A percentile compares a stretch with the other conserved stretches of the same genome.
These are phyloP conservation scores for Pseudognaphalium luteoalbum DNA, from an alignment of 129 eudicot species.

Conservation along the genomic window DNA sequence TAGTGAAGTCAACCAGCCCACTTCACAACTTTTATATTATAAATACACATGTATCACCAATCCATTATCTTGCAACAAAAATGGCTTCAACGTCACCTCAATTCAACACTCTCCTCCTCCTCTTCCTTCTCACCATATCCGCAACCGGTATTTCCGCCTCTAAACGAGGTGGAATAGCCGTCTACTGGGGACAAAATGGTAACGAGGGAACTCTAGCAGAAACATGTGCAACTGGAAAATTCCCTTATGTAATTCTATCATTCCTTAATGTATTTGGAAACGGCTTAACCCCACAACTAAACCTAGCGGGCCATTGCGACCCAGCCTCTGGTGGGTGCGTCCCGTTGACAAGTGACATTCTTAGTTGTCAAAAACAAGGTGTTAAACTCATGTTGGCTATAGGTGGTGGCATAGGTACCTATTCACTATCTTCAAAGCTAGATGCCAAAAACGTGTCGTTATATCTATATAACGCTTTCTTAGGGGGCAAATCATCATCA, in stretches of 20 bases:
- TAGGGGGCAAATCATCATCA: slow-evolving; percentile 55
- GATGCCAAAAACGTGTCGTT: slow-evolving; percentile 56
- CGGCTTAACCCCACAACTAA: slow-evolving; percentile 57
- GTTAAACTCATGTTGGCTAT: slow-evolving; percentile 69
- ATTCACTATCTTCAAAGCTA: slow-evolving; percentile 47
- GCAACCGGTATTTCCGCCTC: slow-evolving; percentile 14
- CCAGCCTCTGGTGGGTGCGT: slow-evolving; percentile 53
- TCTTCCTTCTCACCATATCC: slow-evolving; percentile 25
- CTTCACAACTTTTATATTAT: slow-evolving; percentile 24
- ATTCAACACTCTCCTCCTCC: slow-evolving; percentile 27
- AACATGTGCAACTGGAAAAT: slow-evolving; percentile 68
- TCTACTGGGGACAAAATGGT: slow-evolving; percentile 87
- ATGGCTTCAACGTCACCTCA: slow-evolving; percentile 32
- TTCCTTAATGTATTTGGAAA: slow-evolving; percentile 64
- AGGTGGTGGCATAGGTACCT: slow-evolving; percentile 67
- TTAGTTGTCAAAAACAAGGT: slow-evolving; percentile 50
- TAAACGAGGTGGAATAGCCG: slow-evolving; percentile 56
- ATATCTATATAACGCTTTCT: slow-evolving; percentile 64
- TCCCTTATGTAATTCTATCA: slow-evolving; percentile 54
- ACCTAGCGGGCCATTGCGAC: slow-evolving; percentile 78
- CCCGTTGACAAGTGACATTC: slow-evolving; percentile 34
- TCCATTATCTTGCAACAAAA: slow-evolving; percentile 28
- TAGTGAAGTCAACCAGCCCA: slow-evolving; percentile 27
- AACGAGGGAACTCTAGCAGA: slow-evolving; percentile 54
- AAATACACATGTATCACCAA: slow-evolving; percentile 20